These are phyloP conservation scores for Penicillium dipodomyicola DNA, from an alignment of 495 filamentous ascomycete genomes.

Conservation along the genomic window DNA sequence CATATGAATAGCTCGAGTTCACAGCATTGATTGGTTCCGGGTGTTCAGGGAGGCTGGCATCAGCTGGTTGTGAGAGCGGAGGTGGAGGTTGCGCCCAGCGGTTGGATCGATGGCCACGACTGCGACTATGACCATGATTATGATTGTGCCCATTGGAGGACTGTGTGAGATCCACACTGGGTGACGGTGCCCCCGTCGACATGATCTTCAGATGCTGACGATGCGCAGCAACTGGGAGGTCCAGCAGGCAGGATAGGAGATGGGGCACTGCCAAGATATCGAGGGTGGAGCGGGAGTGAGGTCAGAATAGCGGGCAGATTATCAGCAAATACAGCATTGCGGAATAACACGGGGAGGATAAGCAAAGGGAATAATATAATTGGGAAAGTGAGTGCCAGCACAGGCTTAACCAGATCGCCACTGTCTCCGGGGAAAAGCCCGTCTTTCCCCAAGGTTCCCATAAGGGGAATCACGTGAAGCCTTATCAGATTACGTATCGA, in stretches of 20 bases:
- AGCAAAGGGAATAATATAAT: constrained; percentile 1
- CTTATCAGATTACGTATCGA: constrained; percentile 10
- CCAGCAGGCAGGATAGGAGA: constrained; percentile 11
- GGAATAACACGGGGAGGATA: not conserved
- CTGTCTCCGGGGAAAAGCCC: not conserved
- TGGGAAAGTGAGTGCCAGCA: constrained; percentile 1
- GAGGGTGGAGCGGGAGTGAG: constrained; percentile 5
- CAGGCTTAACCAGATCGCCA: constrained; percentile 1
- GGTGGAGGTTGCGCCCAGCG: constrained; percentile 38
- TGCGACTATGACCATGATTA: constrained; percentile 34
- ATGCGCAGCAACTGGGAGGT: constrained; percentile 11
- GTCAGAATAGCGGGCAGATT: constrained; percentile 6
- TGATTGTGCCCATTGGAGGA: constrained; percentile 31
- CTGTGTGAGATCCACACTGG: constrained; percentile 33
- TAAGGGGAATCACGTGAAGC: constrained; percentile 10
- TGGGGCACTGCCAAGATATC: constrained; percentile 13
- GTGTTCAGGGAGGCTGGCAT: constrained; percentile 19
- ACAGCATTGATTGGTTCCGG: constrained; percentile 19
- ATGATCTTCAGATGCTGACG: constrained; percentile 27
- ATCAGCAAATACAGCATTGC: constrained; percentile 6
- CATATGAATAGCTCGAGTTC: constrained; percentile 24
- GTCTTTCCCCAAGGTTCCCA: constrained; percentile 4
- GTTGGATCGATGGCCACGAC: constrained; percentile 43
- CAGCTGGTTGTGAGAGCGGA: constrained; percentile 27
- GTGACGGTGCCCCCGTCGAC: constrained; percentile 38